Evolutionary conservation across 2,329 filamentous ascomycete species (phyloP).

Genomic region (Cadophora gregata): DNA sequence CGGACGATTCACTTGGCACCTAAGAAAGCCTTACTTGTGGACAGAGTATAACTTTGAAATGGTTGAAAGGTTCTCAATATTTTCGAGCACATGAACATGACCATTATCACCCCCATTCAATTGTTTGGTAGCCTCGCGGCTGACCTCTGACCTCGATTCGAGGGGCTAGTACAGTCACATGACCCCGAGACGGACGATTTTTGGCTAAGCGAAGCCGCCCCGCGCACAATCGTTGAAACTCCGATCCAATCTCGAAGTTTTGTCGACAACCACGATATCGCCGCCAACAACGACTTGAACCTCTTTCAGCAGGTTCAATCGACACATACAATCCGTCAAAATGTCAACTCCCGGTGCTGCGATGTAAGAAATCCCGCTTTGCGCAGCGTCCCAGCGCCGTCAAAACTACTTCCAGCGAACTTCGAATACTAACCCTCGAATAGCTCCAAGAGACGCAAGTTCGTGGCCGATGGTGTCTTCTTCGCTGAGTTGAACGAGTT

Average conservation of each 20-base stretch:
- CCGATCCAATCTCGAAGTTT: neutral
- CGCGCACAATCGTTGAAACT: constrained; percentile 11
- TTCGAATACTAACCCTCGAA: constrained; percentile 1
- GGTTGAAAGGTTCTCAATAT: neutral
- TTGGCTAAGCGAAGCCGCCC: constrained; percentile 18
- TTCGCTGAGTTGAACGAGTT: constrained; percentile 99
- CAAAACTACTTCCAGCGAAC: neutral
- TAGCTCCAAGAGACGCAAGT: constrained; percentile 92
- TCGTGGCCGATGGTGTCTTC: constrained; percentile 98
- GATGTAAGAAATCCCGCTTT: constrained; percentile 42
- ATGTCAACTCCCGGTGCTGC: constrained; percentile 47
- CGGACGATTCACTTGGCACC: neutral
- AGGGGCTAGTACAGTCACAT: constrained; percentile 7
- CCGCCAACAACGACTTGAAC: constrained; percentile 40
- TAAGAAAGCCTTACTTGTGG: neutral
- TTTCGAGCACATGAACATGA: neutral
- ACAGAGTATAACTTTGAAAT: neutral
- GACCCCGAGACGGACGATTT: neutral
- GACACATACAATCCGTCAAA: constrained; percentile 39
- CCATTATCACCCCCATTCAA: neutral
- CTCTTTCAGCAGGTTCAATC: constrained; percentile 40
- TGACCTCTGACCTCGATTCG: neutral
- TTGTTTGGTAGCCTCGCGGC: constrained; percentile 1
- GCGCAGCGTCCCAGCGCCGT: neutral
- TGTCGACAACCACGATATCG: constrained; percentile 18